Base-by-base conservation (phyloP, 495 filamentous ascomycete genomes). In the Xylaria scruposa region DNA sequence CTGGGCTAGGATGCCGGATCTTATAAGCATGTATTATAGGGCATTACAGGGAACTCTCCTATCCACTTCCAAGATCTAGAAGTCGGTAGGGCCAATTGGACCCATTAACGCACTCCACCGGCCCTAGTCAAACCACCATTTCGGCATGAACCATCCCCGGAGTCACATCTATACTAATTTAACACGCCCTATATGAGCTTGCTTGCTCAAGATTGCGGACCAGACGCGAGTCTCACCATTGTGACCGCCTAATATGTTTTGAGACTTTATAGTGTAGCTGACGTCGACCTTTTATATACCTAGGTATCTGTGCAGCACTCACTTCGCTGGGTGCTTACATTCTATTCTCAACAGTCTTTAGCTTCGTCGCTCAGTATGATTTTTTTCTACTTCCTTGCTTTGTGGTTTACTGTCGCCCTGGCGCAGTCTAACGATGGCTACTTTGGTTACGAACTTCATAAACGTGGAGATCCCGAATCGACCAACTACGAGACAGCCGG, bases 361-460 rank as follows among this genome's bases (percentile, higher is more conserved):
- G 24, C 15, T 4, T 67, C 38, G 21, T 60, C 36, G 33, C 51
- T 36, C 59, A 76, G 68, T 47, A 80, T 81, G 76, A 72, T 60
- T 68, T 66, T 72, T 72, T 58, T 79, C 67, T 69, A 76, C 40
- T 46, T 82, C 53, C 36, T 81, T 33, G 10, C 26, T 4, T 56
- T 65, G 29, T 44, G 75, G 17, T 44, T 72, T 44, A 51, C 75
- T 19, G 49, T 74, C 21, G 42, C 73, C 61, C 24, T 85, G 36
- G 68, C 59, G 19, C 58, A 78, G 64, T 17, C 67, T n/a, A 73
- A 78, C 10, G 68, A 78, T 62, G 87, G 86, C 49, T 89, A 89
- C 75, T 83, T 84, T 29, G 87, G 87, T 31, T 89, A 89, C 79
- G 79, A 82, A 47, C 85, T 88, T 64, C 79, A 82, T 26, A 75